phyloP scores from a whole-genome alignment of 495 filamentous ascomycete genomes.

The Thozetella sp. region DNA sequence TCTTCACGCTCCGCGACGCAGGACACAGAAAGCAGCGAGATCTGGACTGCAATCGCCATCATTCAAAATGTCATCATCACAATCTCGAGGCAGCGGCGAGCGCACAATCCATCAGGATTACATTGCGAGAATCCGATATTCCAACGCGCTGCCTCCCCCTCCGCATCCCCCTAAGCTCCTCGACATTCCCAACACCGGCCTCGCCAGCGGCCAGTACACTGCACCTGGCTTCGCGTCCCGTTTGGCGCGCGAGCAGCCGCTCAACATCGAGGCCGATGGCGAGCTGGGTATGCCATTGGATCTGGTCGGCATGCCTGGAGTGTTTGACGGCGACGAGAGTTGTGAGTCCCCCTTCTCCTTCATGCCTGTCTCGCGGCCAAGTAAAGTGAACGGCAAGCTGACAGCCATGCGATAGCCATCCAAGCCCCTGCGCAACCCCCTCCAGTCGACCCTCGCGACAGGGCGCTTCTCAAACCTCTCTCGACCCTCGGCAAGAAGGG shows the following conservation, averaged over 20 bases:
- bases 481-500: conserved; percentile 75
- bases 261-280: conserved; percentile 95
- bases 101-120: conserved; percentile 89
- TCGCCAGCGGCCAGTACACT: conserved; percentile 80
- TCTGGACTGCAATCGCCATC: not conserved
- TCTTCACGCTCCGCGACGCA: not conserved
- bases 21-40: not conserved
- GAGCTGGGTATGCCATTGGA: conserved; percentile 98
- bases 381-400: conserved; percentile 18
- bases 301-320: conserved; percentile 87
- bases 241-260: conserved; percentile 84
- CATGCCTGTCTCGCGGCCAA: conserved; percentile 3
- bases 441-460: conserved; percentile 77
- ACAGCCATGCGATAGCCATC: conserved; percentile 61
- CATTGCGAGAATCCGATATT: conserved; percentile 91
- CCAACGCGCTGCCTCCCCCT: conserved; percentile 91
- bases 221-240: conserved; percentile 84
- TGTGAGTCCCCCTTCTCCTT: conserved; percentile 58
- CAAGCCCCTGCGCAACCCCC: conserved; percentile 71
- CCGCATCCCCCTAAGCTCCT: conserved; percentile 94
- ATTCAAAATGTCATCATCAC: conserved; percentile 41
- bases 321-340: conserved; percentile 94
- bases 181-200: conserved; percentile 90
- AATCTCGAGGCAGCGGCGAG: conserved; percentile 45
- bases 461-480: conserved; percentile 76